Conservation (phyloP, 768 basidiomycete species). For the Butyriboletus loyo region DNA sequence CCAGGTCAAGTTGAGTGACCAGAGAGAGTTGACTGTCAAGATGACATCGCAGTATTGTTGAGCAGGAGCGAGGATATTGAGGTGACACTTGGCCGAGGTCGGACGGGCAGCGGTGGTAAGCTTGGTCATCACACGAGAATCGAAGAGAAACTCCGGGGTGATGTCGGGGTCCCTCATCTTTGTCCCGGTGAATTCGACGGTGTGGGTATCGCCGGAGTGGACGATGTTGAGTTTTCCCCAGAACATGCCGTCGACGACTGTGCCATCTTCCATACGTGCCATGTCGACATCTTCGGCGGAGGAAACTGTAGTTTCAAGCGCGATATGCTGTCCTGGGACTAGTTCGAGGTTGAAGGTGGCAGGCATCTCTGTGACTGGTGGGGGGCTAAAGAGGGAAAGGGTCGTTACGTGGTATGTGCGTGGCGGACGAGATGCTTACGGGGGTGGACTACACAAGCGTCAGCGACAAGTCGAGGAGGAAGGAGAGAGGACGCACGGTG, state of each 20-base stretch:
- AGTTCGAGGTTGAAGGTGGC: conserved; percentile 83
- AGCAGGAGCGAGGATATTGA: conserved; percentile 69
- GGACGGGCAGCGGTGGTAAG: conserved; percentile 74
- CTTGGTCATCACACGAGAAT: conserved; percentile 74
- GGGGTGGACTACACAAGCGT: conserved; percentile 40
- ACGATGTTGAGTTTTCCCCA: conserved; percentile 87
- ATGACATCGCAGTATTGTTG: conserved; percentile 80
- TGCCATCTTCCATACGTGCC: conserved; percentile 90
- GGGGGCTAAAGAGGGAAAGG: conserved; percentile 35
- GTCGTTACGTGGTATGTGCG: conserved; percentile 6
- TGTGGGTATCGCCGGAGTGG: conserved; percentile 72
- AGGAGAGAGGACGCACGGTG: conserved; percentile 51
- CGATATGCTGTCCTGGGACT: conserved; percentile 72
- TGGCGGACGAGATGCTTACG: conserved; percentile 37
- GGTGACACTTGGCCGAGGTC: conserved; percentile 69
- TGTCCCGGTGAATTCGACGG: conserved; percentile 81
- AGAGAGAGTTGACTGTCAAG: conserved; percentile 65
- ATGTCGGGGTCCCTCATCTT: conserved; percentile 63
- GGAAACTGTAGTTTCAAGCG: conserved; percentile 72
- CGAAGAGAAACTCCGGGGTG: conserved; percentile 67
- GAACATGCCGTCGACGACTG: conserved; percentile 78
- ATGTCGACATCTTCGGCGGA: conserved; percentile 84
- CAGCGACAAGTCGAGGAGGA: conserved; percentile 3
- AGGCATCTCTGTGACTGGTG: conserved; percentile 84
- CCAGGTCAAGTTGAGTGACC: conserved; percentile 76